Conservation (phyloP, 106 monocot species). For the Cymbidium sinense region DNA sequence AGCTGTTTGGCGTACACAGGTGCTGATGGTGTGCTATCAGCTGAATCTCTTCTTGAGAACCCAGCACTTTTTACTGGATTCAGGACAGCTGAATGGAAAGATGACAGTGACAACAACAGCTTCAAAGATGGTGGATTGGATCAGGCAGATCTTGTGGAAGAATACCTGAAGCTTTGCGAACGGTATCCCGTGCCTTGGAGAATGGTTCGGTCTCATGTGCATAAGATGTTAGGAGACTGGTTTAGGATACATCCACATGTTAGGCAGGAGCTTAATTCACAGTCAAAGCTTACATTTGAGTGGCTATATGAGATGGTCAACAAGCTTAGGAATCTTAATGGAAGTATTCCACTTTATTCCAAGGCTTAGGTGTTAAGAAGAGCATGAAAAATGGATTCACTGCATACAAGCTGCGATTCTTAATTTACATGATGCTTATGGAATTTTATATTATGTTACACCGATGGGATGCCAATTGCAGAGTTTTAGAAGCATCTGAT, state of each 20-base stretch:
- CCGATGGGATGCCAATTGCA: background rate
- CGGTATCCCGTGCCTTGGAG: conserved; percentile 91
- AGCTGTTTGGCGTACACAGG: conserved; percentile 67
- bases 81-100: conserved; percentile 58
- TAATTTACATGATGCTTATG: background rate
- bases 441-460: background rate
- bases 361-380: background rate
- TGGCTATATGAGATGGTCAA: conserved; percentile 79
- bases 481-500: conserved; percentile 10
- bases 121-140: conserved; percentile 29
- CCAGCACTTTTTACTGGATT: conserved; percentile 90
- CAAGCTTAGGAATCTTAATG: conserved; percentile 53
- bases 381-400: conserved; percentile 16
- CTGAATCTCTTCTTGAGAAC: conserved; percentile 94
- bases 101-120: conserved; percentile 10
- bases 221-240: conserved; percentile 97
- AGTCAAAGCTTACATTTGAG: conserved; percentile 79
- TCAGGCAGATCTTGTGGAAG: conserved; percentile 64
- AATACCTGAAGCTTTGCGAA: conserved; percentile 86
- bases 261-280: conserved; percentile 82
- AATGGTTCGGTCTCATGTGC: conserved; percentile 89
- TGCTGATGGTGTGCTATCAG: conserved; percentile 89
- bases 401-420: conserved; percentile 7
- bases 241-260: conserved; percentile 76
- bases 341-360: conserved; percentile 46